These are phyloP conservation scores for Vinca major DNA, from an alignment of 305 asterid genomes.

Conservation along the genomic window DNA sequence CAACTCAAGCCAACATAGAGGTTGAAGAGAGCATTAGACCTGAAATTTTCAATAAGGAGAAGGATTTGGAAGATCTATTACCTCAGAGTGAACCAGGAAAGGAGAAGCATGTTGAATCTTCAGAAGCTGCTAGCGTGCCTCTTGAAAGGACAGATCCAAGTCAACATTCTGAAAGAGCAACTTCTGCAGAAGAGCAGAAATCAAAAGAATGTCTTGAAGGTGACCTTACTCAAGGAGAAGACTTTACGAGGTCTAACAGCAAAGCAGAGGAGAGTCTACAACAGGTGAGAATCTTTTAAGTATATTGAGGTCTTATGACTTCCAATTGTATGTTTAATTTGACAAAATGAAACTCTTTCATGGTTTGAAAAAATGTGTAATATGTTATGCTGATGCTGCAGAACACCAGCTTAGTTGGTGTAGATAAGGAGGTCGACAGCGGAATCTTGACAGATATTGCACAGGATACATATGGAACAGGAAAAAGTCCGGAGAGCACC, in stretches of 20 bases:
- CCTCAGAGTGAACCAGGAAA: neutral
- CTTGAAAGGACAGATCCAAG: neutral
- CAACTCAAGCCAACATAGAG: constrained; percentile 8
- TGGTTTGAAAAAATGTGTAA: neutral
- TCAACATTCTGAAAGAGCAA: constrained; percentile 1
- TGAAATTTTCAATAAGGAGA: neutral
- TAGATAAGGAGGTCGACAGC: constrained; percentile 11
- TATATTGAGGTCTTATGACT: neutral
- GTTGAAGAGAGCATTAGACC: constrained; percentile 9
- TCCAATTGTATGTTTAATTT: neutral
- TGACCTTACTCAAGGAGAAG: neutral
- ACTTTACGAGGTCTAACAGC: neutral
- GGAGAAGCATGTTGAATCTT: neutral
- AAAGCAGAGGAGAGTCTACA: constrained; percentile 2
- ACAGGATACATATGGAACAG: neutral
- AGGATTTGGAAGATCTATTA: neutral
- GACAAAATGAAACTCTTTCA: neutral
- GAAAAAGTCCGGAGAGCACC: neutral
- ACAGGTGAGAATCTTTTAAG: constrained; percentile 4
- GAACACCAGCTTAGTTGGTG: constrained; percentile 18
- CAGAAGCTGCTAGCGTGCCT: neutral
- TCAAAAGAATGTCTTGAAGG: neutral
- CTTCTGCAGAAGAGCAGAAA: constrained; percentile 1
- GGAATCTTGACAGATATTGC: neutral
- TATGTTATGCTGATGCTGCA: constrained; percentile 10